Conservation (phyloP, 371 early-diverging fungal species). For the Furculomyces boomerangus region DNA sequence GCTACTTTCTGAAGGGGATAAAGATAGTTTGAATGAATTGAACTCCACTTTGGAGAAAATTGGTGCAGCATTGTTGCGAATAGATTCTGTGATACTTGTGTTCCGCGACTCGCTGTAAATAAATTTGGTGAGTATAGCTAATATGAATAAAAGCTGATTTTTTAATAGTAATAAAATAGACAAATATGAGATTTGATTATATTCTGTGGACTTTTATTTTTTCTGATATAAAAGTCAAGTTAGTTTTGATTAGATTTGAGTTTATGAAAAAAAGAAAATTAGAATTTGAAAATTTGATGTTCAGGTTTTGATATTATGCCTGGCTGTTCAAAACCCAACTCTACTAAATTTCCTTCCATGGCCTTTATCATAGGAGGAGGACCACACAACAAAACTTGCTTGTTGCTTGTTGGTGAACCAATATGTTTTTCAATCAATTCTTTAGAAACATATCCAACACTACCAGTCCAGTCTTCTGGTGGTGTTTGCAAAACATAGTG, state of each 20-base stretch:
- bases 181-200: too few relatives aligned
- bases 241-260: not conserved
- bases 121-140: too few relatives aligned
- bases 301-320: conserved; percentile 65
- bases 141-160: too few relatives aligned
- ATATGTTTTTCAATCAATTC: conserved; percentile 56
- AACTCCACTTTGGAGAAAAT: conserved; percentile 31
- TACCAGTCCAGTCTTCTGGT: conserved; percentile 68
- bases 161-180: too few relatives aligned
- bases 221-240: not conserved
- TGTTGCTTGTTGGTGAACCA: conserved; percentile 55
- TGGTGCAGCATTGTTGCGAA: conserved; percentile 34
- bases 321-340: conserved; percentile 56
- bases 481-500: conserved; percentile 71
- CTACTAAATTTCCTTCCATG: conserved; percentile 47
- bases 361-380: conserved; percentile 87
- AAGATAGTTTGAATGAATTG: conserved; percentile 30
- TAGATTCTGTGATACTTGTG: conserved; percentile 47
- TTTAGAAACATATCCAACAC: conserved; percentile 68
- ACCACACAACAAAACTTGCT: conserved; percentile 87
- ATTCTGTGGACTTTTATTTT: not conserved
- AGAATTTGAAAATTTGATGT: conserved; percentile 85
- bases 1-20: conserved; percentile 37
- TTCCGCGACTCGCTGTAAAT: conserved; percentile 29
- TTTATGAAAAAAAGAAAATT: conserved; percentile 5